Evolutionary conservation across 768 basidiomycete species (phyloP), one percentile per base, ranked within the genome.

Genomic region (Tulasnella sp.): DNA sequence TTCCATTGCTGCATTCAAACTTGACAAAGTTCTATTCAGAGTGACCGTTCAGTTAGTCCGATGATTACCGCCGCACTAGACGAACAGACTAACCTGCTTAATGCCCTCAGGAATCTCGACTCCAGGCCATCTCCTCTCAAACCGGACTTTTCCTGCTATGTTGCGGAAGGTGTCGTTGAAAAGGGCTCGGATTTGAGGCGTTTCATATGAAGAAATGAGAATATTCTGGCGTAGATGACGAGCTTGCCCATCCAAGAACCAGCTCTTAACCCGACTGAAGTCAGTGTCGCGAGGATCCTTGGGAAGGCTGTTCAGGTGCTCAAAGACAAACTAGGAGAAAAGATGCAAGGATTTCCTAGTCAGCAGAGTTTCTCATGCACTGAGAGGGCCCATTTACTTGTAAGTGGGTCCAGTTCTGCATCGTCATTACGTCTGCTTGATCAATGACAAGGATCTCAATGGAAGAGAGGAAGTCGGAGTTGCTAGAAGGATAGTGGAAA

Each of bases 371-470:
- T 26, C 9, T 61, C 44, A 69, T 13, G 44, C 37, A 42, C 40
- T n/a, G 29, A 20, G 46, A 39, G 2, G 35, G 9, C 51, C 29
- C 2, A 37, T 15, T 46, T 82, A 94, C 96, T 88, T 98, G 94
- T 26, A 96, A 88, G 82, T 99, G 98, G 51, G 98, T 96, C 98
- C 98, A 99, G 82, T 99, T 99, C 85, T 99, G 98, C 98, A 99
- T 99, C 4, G 90, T 88, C 81, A 99, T 88, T 3, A 92, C 92
- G 83, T 99, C 95, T 86, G 94, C 87, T 82, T 98, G 96, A 83
- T 99, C 98, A 20, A 94, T 87, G n/a, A 99, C 85, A 29, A 95
- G 85, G 6, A 99, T 84, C 82, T 99, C 98, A 77, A 99, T 93
- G 3, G 95, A 97, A 15, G 94, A 94, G 74, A 99, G 86, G 83